Base-by-base conservation (phyloP, 2,329 filamentous ascomycete genomes). In the Ophiobolus disseminans region DNA sequence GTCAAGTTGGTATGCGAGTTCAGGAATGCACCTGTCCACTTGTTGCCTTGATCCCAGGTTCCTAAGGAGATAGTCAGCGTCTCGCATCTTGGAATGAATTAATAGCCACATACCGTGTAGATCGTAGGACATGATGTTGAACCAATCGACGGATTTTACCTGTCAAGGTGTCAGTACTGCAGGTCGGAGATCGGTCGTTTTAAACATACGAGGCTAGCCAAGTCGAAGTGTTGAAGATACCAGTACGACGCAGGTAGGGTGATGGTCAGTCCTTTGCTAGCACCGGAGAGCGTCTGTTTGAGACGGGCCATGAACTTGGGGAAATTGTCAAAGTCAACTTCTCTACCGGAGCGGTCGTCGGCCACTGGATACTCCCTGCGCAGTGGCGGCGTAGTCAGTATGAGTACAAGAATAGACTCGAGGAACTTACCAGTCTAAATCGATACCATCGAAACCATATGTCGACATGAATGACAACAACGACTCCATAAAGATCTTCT, bases 51-150 rank as follows among this genome's bases (percentile, higher is more conserved):
- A 17, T 79, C 76, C 76, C 75, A 79, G 0, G 63, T 44, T 0
- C 52, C 52, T n/a, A n/a, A n/a, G n/a, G n/a, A n/a, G n/a, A n/a
- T n/a, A n/a, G n/a, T n/a, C n/a, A n/a, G n/a, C n/a, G n/a, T n/a
- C n/a, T n/a, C n/a, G n/a, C n/a, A n/a, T n/a, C n/a, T n/a, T n/a
- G n/a, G n/a, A n/a, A n/a, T n/a, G n/a, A n/a, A n/a, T n/a, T n/a
- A 63, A 46, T 1, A 5, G 20, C 3, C 36, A 30, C 49, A 23
- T 34, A 25, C 36, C 76, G 48, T 79, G 74, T 0, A 78, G 38
- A 42, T 80, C 75, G 46, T 79, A 79, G 0, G 62, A 64, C 76
- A 79, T 78, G 22, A 79, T 20, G 45, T 78, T 78, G 57, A 77
- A 72, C 58, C 61, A 77, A 48, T 76, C 73, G 3, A 75, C 57